These are phyloP conservation scores for Hymenoscyphus fructigenus DNA, from an alignment of 2,329 filamentous ascomycete species.

Conservation along the genomic window DNA sequence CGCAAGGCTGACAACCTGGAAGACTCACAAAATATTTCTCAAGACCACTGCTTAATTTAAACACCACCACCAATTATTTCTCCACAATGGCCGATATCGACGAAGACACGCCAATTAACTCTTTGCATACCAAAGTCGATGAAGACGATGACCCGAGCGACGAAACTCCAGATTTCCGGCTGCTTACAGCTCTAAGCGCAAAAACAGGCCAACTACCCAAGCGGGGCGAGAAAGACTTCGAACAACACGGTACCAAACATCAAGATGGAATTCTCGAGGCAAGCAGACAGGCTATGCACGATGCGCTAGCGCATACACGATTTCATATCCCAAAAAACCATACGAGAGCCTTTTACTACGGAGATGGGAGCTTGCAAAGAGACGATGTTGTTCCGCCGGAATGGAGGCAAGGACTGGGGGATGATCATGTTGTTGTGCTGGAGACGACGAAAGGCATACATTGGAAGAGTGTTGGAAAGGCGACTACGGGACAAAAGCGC, in stretches of 20 bases:
- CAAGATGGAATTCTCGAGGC: slow-evolving; percentile 77
- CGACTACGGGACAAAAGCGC: slow-evolving; percentile 55
- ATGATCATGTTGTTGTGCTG: slow-evolving; percentile 59
- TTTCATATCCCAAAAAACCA: slow-evolving; percentile 68
- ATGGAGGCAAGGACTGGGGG: slow-evolving; percentile 63
- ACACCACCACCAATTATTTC: slow-evolving; percentile 7
- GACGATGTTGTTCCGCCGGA: slow-evolving; percentile 61
- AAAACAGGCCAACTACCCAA: slow-evolving; percentile 67
- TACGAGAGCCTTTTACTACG: slow-evolving; percentile 72
- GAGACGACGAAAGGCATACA: slow-evolving; percentile 71
- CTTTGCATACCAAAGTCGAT: slow-evolving; percentile 25
- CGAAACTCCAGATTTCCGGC: slow-evolving; percentile 83
- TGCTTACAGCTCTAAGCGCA: slow-evolving; percentile 56
- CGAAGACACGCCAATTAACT: slow-evolving; percentile 36
- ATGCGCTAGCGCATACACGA: slow-evolving; percentile 76
- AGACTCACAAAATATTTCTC: slow-evolving; percentile 10
- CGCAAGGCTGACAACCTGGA: slow-evolving; percentile 9
- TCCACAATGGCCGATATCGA: slow-evolving; percentile 33
- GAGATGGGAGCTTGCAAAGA: slow-evolving; percentile 42
- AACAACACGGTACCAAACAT: slow-evolving; percentile 81
- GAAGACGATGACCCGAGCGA: slow-evolving; percentile 68
- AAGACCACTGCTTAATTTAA: not conserved
- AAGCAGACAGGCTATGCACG: slow-evolving; percentile 84
- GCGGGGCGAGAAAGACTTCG: slow-evolving; percentile 96
- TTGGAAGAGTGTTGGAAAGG: slow-evolving; percentile 73